Conservation (phyloP, 2,329 filamentous ascomycete species). For the Aspergillus vadensis region DNA sequence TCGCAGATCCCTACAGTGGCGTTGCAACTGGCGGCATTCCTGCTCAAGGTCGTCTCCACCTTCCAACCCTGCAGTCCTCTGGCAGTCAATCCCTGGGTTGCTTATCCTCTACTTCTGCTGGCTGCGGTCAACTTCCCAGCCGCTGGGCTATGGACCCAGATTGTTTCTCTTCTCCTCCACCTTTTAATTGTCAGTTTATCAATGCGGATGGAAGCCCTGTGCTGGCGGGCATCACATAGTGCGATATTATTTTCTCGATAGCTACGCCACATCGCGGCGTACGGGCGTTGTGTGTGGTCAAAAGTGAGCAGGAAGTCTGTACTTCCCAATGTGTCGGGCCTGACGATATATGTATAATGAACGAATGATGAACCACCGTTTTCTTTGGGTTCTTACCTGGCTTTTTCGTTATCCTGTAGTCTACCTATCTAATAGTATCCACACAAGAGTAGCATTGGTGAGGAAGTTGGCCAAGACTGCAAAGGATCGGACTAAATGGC, state of each 20-base stretch:
- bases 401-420: too few species aligned
- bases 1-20: constrained; percentile 38
- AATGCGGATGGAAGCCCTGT: constrained; percentile 33
- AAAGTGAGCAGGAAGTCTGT: neutral
- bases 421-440: too few species aligned
- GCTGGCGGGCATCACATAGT: constrained; percentile 1
- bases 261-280: neutral
- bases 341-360: neutral
- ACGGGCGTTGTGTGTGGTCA: neutral
- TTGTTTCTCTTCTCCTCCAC: constrained; percentile 52
- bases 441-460: too few species aligned
- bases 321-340: neutral
- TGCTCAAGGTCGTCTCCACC: constrained; percentile 68
- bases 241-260: neutral
- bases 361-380: neutral
- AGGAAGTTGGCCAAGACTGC: too few species aligned
- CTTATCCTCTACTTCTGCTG: constrained; percentile 67
- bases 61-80: constrained; percentile 71
- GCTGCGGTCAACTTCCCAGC: constrained; percentile 64
- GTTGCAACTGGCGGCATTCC: constrained; percentile 64
- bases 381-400: too few species aligned
- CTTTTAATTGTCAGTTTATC: constrained; percentile 46
- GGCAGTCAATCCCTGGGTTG: constrained; percentile 64
- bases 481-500: neutral
- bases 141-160: constrained; percentile 40